Base-by-base conservation (phyloP, 2,329 filamentous ascomycete genomes). In the Exophiala alcalophila region DNA sequence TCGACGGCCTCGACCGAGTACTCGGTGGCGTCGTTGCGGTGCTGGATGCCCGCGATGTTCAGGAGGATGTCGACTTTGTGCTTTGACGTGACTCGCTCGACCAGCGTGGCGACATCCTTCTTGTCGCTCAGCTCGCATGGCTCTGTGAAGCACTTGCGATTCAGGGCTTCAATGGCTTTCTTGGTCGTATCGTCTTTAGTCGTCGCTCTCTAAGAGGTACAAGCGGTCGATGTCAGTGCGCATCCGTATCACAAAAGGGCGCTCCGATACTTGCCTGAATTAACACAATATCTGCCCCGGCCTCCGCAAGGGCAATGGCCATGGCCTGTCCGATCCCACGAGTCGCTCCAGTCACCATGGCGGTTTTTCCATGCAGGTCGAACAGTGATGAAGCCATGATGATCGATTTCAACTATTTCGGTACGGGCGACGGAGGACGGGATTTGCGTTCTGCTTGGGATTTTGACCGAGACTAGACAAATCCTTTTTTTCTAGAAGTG, bases 331-430 rank as follows among this genome's bases (percentile, higher is more conserved):
- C 65, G 40, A 68, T 65, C 5, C 65, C 65, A 25, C 65, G 56
- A 20, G 40, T 65, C 38, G 60, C 64, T 8, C 65, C 68, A 0
- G 69, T 71, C n/a, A 71, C 59, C 36, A 71, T 50, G 28, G 68
- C 69, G 26, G 66, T 69, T 47, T 64, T 62, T 19, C 67, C 66
- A 16, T 51, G 30, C 11, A 57, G 44, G 10, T 49, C 52, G 41
- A 58, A 58, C 18, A 45, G n/a, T n/a, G n/a, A n/a, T n/a, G n/a
- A n/a, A n/a, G n/a, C n/a, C n/a, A n/a, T n/a, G n/a, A n/a, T n/a
- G n/a, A n/a, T n/a, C n/a, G n/a, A n/a, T n/a, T n/a, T n/a, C n/a
- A n/a, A n/a, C n/a, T n/a, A n/a, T n/a, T n/a, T n/a, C n/a, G n/a
- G n/a, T n/a, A n/a, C n/a, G n/a, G n/a, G n/a, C n/a, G n/a, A n/a